These are phyloP conservation scores for Russula sp. DNA, from an alignment of 768 basidiomycete genomes.

Conservation along the genomic window DNA sequence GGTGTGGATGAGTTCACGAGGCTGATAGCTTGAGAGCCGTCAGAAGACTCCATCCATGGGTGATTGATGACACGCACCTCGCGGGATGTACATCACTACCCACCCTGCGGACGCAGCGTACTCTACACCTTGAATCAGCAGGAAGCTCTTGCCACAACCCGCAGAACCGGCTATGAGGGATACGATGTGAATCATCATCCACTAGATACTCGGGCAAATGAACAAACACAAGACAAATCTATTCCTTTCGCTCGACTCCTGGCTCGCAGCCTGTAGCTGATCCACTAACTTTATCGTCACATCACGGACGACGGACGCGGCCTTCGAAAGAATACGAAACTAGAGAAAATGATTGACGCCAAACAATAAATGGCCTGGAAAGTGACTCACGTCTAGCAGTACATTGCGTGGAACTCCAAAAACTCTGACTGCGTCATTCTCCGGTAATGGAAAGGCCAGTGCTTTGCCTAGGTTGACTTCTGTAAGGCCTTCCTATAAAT, in stretches of 20 bases:
- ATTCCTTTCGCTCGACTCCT: slow-evolving; percentile 41
- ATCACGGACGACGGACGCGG: slow-evolving; percentile 65
- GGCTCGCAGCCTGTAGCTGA: slow-evolving; percentile 44
- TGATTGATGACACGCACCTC: slow-evolving; percentile 39
- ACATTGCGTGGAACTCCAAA: slow-evolving; percentile 13
- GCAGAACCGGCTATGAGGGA: slow-evolving; percentile 50
- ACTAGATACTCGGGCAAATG: not conserved
- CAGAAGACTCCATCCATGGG: not conserved
- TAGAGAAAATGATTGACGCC: slow-evolving; percentile 25
- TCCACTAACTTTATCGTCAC: slow-evolving; percentile 52
- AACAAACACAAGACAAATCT: slow-evolving; percentile 61
- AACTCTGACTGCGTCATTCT: slow-evolving; percentile 19
- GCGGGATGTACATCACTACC: slow-evolving; percentile 81
- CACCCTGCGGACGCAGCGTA: slow-evolving; percentile 59
- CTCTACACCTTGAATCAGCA: slow-evolving; percentile 70
- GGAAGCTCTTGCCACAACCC: slow-evolving; percentile 77
- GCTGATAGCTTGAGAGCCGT: slow-evolving; percentile 34
- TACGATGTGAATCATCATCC: slow-evolving; percentile 9
- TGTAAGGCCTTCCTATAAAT: slow-evolving; percentile 10
- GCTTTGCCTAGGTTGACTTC: slow-evolving; percentile 12
- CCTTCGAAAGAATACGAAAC: slow-evolving; percentile 63
- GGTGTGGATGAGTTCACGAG: slow-evolving; percentile 70
- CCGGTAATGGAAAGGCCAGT: slow-evolving; percentile 16
- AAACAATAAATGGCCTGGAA: not conserved
- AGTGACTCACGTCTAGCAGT: slow-evolving; percentile 12